Evolutionary conservation across 345 rosid genomes (phyloP).

Genomic region (Populus ilicifolia): DNA sequence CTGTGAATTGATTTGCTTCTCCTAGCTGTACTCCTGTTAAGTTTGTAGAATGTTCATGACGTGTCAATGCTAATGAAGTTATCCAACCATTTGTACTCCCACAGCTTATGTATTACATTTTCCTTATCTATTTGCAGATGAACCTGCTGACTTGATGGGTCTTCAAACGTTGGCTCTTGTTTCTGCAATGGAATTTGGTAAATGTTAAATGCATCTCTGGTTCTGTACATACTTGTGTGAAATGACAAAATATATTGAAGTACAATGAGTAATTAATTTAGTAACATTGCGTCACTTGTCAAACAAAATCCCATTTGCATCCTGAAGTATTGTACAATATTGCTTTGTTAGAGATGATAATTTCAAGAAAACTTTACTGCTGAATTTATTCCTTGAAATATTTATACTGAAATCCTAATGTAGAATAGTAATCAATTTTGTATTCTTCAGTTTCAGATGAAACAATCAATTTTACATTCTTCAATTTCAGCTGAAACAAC

Average conservation of each 20-base stretch:
- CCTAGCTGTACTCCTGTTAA: background rate
- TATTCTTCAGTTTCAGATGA: background rate
- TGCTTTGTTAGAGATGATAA: background rate
- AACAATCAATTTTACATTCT: background rate
- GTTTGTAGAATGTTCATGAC: background rate
- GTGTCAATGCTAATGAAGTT: background rate
- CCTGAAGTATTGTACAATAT: background rate
- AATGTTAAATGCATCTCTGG: background rate
- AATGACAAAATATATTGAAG: background rate
- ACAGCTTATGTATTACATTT: background rate
- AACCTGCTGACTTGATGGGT: constrained; percentile 20
- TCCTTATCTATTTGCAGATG: constrained; percentile 21
- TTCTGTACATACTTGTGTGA: background rate
- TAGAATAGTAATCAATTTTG: background rate
- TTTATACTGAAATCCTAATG: background rate
- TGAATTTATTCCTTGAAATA: background rate
- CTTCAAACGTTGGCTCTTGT: constrained; percentile 27
- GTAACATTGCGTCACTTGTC: background rate
- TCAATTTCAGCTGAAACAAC: background rate
- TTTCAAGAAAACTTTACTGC: background rate
- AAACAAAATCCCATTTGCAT: background rate
- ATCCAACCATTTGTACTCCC: too few species aligned
- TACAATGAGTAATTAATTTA: background rate
- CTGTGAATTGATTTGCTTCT: constrained; percentile 1
- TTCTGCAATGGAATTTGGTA: constrained; percentile 28